Evolutionary conservation across 495 filamentous ascomycete genomes (phyloP).

Genomic region (Gamarada debralockiae): DNA sequence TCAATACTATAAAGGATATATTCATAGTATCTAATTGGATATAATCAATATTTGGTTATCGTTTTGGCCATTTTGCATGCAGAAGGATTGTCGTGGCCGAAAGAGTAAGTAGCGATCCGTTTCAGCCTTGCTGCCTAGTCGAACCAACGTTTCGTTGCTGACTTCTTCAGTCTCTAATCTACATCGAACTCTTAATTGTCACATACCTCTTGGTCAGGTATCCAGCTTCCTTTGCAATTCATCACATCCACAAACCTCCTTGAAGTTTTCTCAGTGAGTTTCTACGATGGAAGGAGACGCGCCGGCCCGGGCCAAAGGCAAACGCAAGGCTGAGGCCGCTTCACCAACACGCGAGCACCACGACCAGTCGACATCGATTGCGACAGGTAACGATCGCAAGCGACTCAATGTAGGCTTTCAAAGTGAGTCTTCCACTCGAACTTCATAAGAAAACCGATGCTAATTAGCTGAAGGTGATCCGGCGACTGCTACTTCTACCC

Average conservation of each 20-base stretch:
- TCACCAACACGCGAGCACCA: conserved; percentile 8
- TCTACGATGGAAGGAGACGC: conserved; percentile 9
- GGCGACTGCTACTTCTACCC: conserved; percentile 5
- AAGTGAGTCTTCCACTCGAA: conserved; percentile 6
- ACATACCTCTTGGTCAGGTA: conserved; percentile 4
- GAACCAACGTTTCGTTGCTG: conserved; percentile 2
- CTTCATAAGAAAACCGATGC: conserved; percentile 1
- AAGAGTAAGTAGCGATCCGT: neutral
- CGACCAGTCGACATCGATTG: conserved; percentile 10
- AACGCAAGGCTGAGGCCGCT: conserved; percentile 10
- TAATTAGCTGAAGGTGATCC: conserved; percentile 9
- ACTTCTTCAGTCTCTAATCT: conserved; percentile 1
- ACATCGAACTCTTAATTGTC: conserved; percentile 3
- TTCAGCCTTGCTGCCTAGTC: conserved; percentile 4
- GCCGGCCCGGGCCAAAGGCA: conserved; percentile 2
- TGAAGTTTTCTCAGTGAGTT: conserved; percentile 8
- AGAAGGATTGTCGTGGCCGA: conserved; percentile 2
- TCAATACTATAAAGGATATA: neutral
- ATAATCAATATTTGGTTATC: neutral
- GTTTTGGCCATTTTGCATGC: conserved; percentile 1
- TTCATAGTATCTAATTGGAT: neutral
- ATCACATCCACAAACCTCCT: conserved; percentile 9
- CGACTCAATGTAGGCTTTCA: conserved; percentile 3
- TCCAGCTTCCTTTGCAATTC: conserved; percentile 8
- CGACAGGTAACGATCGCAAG: conserved; percentile 9